Base-by-base conservation (phyloP, 148 eudicot genomes). In the Vaccinium corymbosum region DNA sequence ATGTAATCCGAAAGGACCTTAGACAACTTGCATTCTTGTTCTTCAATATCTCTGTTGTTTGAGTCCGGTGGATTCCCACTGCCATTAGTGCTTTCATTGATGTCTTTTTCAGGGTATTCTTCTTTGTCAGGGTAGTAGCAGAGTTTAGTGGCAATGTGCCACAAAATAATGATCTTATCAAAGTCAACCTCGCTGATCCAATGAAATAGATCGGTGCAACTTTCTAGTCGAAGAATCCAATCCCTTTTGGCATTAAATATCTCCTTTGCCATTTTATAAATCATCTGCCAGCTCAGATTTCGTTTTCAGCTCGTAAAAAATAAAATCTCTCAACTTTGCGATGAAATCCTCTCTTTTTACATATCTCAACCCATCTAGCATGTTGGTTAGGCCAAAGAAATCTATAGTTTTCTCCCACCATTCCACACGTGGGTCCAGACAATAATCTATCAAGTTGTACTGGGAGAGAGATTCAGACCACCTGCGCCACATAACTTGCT, bases 1-100 rank as follows among this genome's bases (percentile, higher is more conserved):
- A 83, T 46, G 74, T 83, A 83, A 74, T 88, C 87, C 6, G 90
- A 89, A 0, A 91, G 8, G 35, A 70, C 25, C 86, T 85, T 88
- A 38, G 90, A 48, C 1, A 84, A 55, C 1, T 78, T 19, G 10
- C 84, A 83, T 14, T 49, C 61, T 16, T n/a, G 17, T 9, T 3
- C 1, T n/a, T 27, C 27, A 27, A 53, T 51, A 0, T 5, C 11
- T 0, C 0, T 1, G 1, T 29, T 29, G 1, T 38, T 38, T 38
- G 42, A 38, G 3, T 32, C 7, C n/a, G 0, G 17, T 14, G 35
- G 16, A 35, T 73, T 42, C 2, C 12, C 32, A 64, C 32, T 29
- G 0, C 7, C 27, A 1, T 82, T 32, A 5, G 81, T 76, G 12
- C 20, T 71, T 25, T 13, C 64, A 9, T 17, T 50, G 38, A 35